Evolutionary conservation across 805 yeast genomes (phyloP), one percentile per base, ranked within the genome.

Genomic region (Saturnispora hagleri): DNA sequence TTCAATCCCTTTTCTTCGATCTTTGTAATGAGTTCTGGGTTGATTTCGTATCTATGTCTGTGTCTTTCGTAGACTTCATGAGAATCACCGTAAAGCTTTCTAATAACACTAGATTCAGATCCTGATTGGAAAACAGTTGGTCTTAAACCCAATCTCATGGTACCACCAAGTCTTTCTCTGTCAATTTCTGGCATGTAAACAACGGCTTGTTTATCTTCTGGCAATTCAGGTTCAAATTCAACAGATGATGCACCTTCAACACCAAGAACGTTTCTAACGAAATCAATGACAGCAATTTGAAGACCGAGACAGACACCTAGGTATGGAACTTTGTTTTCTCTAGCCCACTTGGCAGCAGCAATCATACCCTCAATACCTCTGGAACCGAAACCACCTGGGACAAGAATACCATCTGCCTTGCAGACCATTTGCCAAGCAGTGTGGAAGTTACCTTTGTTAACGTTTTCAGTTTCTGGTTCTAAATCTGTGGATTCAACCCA

Each of bases 281-380:
- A 89, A 68, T 93, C 99, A 63, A 93, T 89, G 41, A 90, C 95
- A 5, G 98, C 99, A 64, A 93, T 80, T 74, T 93, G 99, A 73
- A 93, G 81, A 55, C 99, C 99, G 53, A 93, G 79, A 73, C 99
- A 93, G 56, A 93, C 95, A 68, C 99, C 99, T 64, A 93, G 76
- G 71, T 84, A 93, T 48, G 99, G 99, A 53, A 89, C 79, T 63
- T 84, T 79, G 73, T 89, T 89, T 69, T 86, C 96, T 73, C 99
- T 84, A n/a, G 99, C 99, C 85, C 95, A 93, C 69, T 87, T 85
- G 51, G 97, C 95, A 54, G 98, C 99, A 38, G 87, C 73, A 66
- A 93, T 76, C 99, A 93, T 93, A 62, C 99, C 99, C 72, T 93
- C 98, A 54, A 89, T 88, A 71, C 99, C 99, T 70, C 99, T 84